A percentile compares a stretch with the other conserved stretches of the same genome.
phyloP scores from a whole-genome alignment of 164 flowering plant genomes.

The Annona cherimola region DNA sequence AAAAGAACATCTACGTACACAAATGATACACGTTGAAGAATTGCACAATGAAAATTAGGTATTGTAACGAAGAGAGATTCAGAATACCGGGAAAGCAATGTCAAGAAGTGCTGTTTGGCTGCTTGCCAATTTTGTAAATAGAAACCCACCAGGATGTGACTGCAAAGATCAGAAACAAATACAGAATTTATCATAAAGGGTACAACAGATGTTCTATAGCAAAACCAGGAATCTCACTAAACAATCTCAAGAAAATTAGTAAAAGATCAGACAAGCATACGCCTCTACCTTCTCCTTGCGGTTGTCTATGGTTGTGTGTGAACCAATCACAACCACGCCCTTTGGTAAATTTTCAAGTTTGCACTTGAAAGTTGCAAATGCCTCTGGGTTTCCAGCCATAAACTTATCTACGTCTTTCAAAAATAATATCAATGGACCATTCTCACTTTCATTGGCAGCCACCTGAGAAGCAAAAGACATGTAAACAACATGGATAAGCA shows the following conservation, averaged over 20 bases:
- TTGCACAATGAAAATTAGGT: too few species aligned
- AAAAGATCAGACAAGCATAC: neutral
- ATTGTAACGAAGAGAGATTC: neutral
- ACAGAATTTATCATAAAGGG: neutral
- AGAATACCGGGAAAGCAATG: slow-evolving; percentile 70
- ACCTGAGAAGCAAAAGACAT: slow-evolving; percentile 36
- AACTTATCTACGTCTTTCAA: slow-evolving; percentile 87
- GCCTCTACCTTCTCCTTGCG: slow-evolving; percentile 77
- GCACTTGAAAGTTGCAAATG: slow-evolving; percentile 39
- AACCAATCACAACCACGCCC: slow-evolving; percentile 72
- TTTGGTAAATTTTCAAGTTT: slow-evolving; percentile 68
- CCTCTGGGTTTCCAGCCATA: slow-evolving; percentile 49
- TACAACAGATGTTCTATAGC: neutral
- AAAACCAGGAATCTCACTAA: neutral
- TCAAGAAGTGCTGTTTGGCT: slow-evolving; percentile 83
- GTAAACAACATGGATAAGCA: neutral
- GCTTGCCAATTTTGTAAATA: slow-evolving; percentile 80
- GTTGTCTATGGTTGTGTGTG: slow-evolving; percentile 68
- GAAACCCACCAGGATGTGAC: slow-evolving; percentile 80
- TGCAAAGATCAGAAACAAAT: slow-evolving; percentile 23
- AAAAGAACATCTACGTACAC: neutral
- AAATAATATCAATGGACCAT: slow-evolving; percentile 50
- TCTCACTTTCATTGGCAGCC: slow-evolving; percentile 53
- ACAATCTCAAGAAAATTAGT: neutral
- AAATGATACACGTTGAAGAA: neutral